Percentiles rank a stretch among this genome's conserved stretches.
Conservation (phyloP, 805 yeast genomes). For the Metschnikowia picachoensis region DNA sequence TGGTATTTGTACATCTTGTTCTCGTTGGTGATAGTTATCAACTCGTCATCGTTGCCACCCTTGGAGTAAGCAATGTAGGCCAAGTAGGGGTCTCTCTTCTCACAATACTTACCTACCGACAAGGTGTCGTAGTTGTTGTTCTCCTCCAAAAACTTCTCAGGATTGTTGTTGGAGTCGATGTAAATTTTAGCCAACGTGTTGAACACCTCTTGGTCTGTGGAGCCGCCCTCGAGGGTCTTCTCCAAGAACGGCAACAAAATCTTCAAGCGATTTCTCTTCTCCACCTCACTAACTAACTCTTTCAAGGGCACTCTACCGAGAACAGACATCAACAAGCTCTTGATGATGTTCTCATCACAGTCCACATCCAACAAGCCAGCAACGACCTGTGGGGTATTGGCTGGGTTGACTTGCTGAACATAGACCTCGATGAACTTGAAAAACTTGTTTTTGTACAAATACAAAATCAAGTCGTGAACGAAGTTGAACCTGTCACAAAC, state of each 20-base stretch:
- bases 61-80: slow-evolving; percentile 97
- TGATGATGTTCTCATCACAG: slow-evolving; percentile 87
- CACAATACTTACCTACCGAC: slow-evolving; percentile 97
- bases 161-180: slow-evolving; percentile 95
- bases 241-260: slow-evolving; percentile 90
- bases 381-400: slow-evolving; percentile 92
- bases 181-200: slow-evolving; percentile 96
- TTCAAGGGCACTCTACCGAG: slow-evolving; percentile 92
- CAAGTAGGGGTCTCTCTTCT: slow-evolving; percentile 96
- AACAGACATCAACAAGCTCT: slow-evolving; percentile 75
- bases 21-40: slow-evolving; percentile 89
- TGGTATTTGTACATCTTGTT: slow-evolving; percentile 98
- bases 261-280: slow-evolving; percentile 92
- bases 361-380: slow-evolving; percentile 97
- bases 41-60: slow-evolving; percentile 87
- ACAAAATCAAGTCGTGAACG: slow-evolving; percentile 90
- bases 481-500: slow-evolving; percentile 91
- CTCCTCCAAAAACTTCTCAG: slow-evolving; percentile 93
- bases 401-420: slow-evolving; percentile 95
- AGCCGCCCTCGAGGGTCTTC: slow-evolving; percentile 76
- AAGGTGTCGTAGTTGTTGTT: slow-evolving; percentile 87
- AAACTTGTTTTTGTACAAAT: slow-evolving; percentile 91
- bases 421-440: slow-evolving; percentile 96
- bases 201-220: slow-evolving; percentile 85
- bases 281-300: slow-evolving; percentile 89